Percentiles rank a stretch among this genome's conserved stretches.
Conservation (phyloP, 2,329 filamentous ascomycete genomes). For the Colletotrichum shisoi region DNA sequence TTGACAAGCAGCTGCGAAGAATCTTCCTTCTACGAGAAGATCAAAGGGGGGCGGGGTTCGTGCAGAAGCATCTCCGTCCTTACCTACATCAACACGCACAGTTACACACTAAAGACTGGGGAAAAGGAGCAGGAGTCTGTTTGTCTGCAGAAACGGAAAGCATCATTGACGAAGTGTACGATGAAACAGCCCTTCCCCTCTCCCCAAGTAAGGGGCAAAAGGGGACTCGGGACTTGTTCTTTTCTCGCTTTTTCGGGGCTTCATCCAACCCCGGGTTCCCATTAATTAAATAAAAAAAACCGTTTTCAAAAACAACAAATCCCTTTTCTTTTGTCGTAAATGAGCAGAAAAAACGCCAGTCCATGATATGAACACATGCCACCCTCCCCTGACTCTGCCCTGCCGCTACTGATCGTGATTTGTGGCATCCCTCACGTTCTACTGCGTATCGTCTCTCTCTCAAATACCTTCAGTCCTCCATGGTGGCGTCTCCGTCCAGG, state of each 20-base stretch:
- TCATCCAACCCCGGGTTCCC: not conserved
- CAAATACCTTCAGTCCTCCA: conserved; percentile 65
- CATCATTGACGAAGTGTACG: conserved; percentile 27
- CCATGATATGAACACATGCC: conserved; percentile 15
- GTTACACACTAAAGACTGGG: not conserved
- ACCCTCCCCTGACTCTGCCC: not conserved
- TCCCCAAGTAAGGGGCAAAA: not conserved
- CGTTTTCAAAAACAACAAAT: conserved; percentile 2
- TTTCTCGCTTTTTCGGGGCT: not conserved
- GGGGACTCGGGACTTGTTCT: not conserved
- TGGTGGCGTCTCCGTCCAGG: conserved; percentile 58
- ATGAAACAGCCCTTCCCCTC: conserved; percentile 5
- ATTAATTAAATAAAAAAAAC: conserved; percentile 1
- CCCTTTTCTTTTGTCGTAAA: conserved; percentile 18
- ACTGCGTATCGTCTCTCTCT: not conserved
- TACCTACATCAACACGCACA: not conserved
- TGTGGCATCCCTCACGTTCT: not conserved
- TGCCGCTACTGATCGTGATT: not conserved
- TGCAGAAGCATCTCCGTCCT: not conserved
- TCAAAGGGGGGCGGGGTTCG: not conserved
- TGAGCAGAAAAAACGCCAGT: conserved; percentile 26
- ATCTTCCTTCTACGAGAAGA: not conserved
- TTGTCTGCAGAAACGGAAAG: not conserved
- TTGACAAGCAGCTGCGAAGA: no score
- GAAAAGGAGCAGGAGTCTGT: not conserved